Base-by-base conservation (phyloP, 306 rosid species). In the Rosa lucieae region DNA sequence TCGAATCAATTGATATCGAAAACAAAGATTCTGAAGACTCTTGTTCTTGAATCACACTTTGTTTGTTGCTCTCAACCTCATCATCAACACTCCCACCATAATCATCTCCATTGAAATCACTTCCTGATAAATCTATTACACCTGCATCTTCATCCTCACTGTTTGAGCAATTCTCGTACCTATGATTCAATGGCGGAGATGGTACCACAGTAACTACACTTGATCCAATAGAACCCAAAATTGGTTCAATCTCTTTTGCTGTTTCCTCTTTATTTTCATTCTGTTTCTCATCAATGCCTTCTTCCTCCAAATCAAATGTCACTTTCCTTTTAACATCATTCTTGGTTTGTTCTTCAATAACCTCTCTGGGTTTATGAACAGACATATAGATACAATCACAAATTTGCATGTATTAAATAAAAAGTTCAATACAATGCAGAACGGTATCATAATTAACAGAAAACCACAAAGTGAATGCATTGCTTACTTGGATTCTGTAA, bases 1-100 rank as follows among this genome's bases (percentile, higher is more conserved):
- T 84, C 10, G 90, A 86, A 74, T 71, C 88, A 43, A 82, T 67
- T 10, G 93, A 89, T 67, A 94, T 58, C 46, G 97, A 94, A 82
- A 94, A 94, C 80, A 94, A 78, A 5, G 98, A 90, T 15, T 89
- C 98, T 4, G 98, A 92, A 79, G 93, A 84, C 72, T 89, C 94
- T 80, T 40, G 71, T 20, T 85, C 81, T 69, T 78, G 80, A 74
- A 75, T 51, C 68, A 70, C 59, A 18, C 21, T 53, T 20, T 35
- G 11, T 53, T 67, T 75, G 2, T 8, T 61, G 5, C 70, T 43
- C 32, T 26, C 85, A 40, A 56, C 74, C 5, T n/a, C 80, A 39
- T 26, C 77, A 35, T 23, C 68, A 18, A 67, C 72, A 67, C 1
- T 9, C n/a, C 8, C 42, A 63, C 9, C 79, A 32, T n/a, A 62